Base-by-base conservation (phyloP, 2,329 filamentous ascomycete genomes). In the Pestalotiopsis sp. region DNA sequence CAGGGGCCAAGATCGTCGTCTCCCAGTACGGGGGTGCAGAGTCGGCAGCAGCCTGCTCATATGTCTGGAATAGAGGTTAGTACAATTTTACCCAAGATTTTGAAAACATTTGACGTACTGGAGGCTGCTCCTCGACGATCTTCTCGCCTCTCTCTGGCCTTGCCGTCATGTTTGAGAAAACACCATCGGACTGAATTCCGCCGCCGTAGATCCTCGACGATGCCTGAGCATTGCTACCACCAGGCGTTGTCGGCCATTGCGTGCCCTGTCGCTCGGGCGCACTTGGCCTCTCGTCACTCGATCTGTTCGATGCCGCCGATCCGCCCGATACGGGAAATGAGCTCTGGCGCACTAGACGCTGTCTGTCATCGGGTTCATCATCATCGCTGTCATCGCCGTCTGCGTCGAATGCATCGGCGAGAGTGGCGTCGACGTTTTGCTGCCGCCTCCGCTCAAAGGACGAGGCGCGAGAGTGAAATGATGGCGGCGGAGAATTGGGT, bases 1-100 rank as follows among this genome's bases (percentile, higher is more conserved):
- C 96, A 0, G 96, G 96, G 0, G 95, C 95, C 65, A 99, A 88
- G 72, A 99, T 98, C 0, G 96, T 98, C 5, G 96, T 99, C 84
- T 99, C 96, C 96, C 96, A 99, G 81, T 99, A 99, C 0, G 96
- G 96, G 1, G 96, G 96, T 62, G 96, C 96, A 27, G 94, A 92
- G 80, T 99, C 96, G 57, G 95, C 95, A 3, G 96, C 96, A 17
- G 96, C 96, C 89, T 98, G 95, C 86, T 99, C 96, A 80, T 99
- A 99, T 45, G 95, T 95, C 93, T 98, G 75, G 17, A 69, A 61
- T 9, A 78, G 85, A 77, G 84, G 81, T 74, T 74, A 74, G 74
- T 68, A 45, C 58, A 25, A 9, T 27, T 27, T 49, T 5, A 4
- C 52, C 31, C 39, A 27, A 31, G 62, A 17, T 25, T 7, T 23